Base-by-base conservation (phyloP, 352 stramenopile genomes). In the Phytophthora citricola region DNA sequence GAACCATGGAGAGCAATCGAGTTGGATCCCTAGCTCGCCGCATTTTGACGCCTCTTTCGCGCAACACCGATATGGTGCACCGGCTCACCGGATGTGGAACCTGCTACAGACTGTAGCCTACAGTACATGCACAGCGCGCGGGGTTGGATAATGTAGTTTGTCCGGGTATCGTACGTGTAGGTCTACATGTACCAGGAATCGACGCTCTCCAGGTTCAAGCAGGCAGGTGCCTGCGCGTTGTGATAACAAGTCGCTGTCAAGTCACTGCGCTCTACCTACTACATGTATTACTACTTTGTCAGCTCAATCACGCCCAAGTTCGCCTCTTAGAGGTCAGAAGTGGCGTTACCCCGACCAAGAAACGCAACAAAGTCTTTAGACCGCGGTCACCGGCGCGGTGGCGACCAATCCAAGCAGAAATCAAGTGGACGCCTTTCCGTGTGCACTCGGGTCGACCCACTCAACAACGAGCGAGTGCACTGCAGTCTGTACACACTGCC, bases 341-440 rank as follows among this genome's bases (percentile, higher is more conserved):
- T 66, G 40, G 58, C 36, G 43, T 27, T 36, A 15, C 22, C 36
- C 20, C 14, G 12, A 17, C 50, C n/a, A 40, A 43, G 48, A 46
- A 40, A 36, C 31, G 31, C 31, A 36, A 36, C 31, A 36, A 36
- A 36, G 40, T 48, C 14, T 11, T 43, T 43, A 36, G 31, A 20
- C 38, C 38, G 43, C 58, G 17, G 17, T 20, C 17, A 20, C 17
- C 17, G 17, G 17, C 17, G 17, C 17, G 39, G 43, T 6, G 40
- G 29, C 14, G 58, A 7, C 29, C 24, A 20, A 26, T 26, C 24
- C 58, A 66, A 59, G 48, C 40, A 58, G 58, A 66, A 66, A 66
- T 66, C 58, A 66, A 66, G 58, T 66, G 58, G 29, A 36, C 29
- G 39, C 58, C 45, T 58, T 39, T 55, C 45, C 47, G 26, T 58